phyloP scores from a whole-genome alignment of 306 rosid genomes.

The Lablab purpureus region DNA sequence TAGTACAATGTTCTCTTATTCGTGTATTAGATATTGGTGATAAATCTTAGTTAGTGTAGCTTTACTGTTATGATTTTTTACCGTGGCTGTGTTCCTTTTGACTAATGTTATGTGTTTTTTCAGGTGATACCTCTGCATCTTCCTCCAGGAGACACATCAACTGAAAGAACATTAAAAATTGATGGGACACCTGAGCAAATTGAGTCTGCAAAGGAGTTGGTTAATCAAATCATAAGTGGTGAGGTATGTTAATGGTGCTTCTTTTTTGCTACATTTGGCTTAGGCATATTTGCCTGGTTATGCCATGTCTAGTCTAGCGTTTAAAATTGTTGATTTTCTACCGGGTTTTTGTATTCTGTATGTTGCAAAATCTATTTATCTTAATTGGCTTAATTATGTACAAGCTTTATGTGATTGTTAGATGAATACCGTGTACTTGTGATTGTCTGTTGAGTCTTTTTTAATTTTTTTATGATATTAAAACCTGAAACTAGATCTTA shows the following conservation, averaged over 20 bases:
- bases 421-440: neutral
- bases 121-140: slow-evolving; percentile 96
- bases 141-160: slow-evolving; percentile 91
- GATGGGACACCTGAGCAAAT: slow-evolving; percentile 85
- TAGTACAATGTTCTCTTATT: neutral
- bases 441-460: slow-evolving; percentile 4
- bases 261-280: neutral
- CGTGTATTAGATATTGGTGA: neutral
- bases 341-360: slow-evolving; percentile 13
- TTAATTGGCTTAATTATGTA: neutral
- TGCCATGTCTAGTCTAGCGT: slow-evolving; percentile 22
- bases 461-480: neutral
- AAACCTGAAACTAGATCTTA: neutral
- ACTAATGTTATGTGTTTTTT: neutral
- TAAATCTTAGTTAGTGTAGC: neutral
- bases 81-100: neutral
- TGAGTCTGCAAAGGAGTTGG: slow-evolving; percentile 84
- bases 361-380: neutral
- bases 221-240: slow-evolving; percentile 79
- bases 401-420: slow-evolving; percentile 23
- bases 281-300: slow-evolving; percentile 8
- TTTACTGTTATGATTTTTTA: neutral
- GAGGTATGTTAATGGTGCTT: slow-evolving; percentile 35
- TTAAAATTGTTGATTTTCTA: neutral
- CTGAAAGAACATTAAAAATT: slow-evolving; percentile 85